Conservation (phyloP, 257 asterid genomes). For the Jaltomata sinuosa region DNA sequence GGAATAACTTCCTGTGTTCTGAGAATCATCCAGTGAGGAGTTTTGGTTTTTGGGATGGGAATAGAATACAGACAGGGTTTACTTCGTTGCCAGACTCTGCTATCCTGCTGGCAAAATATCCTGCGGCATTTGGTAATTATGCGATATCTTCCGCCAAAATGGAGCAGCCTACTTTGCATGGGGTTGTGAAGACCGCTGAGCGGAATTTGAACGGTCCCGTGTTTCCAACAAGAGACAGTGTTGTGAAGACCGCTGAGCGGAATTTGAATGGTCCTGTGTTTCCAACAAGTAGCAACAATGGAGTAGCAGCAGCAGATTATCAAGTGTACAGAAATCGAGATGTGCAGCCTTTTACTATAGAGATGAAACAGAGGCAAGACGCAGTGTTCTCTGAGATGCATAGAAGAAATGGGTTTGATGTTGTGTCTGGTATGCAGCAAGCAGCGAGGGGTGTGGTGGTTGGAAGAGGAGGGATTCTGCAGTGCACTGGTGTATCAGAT, state of each 20-base stretch:
- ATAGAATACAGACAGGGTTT: conserved; percentile 38
- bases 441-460: conserved; percentile 39
- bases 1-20: conserved; percentile 19
- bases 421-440: conserved; percentile 43
- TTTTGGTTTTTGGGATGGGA: conserved; percentile 54
- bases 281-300: conserved; percentile 28
- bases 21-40: conserved; percentile 38
- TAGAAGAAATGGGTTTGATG: conserved; percentile 55
- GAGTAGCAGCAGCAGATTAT: conserved; percentile 24
- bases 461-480: conserved; percentile 51
- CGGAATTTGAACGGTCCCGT: conserved; percentile 33
- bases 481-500: conserved; percentile 61
- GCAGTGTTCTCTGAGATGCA: conserved; percentile 47
- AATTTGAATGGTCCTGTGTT: conserved; percentile 44
- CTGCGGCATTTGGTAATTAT: conserved; percentile 62
- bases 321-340: conserved; percentile 38
- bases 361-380: conserved; percentile 49
- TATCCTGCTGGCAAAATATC: conserved; percentile 58
- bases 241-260: conserved; percentile 20
- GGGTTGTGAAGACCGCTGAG: conserved; percentile 23
- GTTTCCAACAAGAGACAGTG: conserved; percentile 29
- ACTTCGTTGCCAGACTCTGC: conserved; percentile 51
- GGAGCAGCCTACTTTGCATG: conserved; percentile 34
- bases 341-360: conserved; percentile 40
- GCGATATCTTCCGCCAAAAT: conserved; percentile 29